A percentile compares a stretch with the other conserved stretches of the same genome.
These are phyloP conservation scores for slime mould (Dictyostelium discoideum) DNA, from an alignment of 78 protist genomes.

Conservation along the genomic window DNA sequence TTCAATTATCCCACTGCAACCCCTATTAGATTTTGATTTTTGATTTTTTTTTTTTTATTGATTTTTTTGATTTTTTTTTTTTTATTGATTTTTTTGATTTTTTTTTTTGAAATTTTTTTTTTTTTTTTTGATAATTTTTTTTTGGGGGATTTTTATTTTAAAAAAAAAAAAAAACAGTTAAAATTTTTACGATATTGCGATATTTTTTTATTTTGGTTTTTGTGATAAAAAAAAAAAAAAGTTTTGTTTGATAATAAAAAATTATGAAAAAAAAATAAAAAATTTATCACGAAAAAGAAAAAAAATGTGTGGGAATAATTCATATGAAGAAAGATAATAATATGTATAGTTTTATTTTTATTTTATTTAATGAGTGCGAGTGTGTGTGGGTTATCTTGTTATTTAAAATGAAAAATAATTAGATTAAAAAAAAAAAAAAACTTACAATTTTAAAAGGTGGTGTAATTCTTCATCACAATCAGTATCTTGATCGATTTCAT, in stretches of 20 bases:
- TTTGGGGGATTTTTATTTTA: background rate
- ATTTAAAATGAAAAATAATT: background rate
- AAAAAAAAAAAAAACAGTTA: background rate
- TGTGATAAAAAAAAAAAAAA: background rate
- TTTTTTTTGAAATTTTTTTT: constrained; percentile 7
- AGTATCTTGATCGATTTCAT: background rate
- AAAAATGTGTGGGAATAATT: background rate
- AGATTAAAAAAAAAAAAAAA: background rate
- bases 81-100: background rate
- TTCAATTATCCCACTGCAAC: constrained; percentile 31
- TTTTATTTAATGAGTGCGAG: background rate
- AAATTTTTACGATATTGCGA: background rate
- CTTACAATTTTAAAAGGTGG: constrained; percentile 25
- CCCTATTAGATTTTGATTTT: constrained; percentile 22
- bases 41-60: no score
- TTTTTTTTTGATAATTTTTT: background rate
- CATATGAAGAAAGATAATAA: background rate
- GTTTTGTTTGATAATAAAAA: background rate
- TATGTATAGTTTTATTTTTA: no score
- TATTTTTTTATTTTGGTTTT: background rate
- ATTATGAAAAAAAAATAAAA: background rate
- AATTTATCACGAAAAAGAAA: background rate
- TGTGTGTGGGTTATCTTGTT: background rate
- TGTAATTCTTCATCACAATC: constrained; percentile 23
- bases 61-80: background rate